Percentiles rank a stretch among this genome's conserved stretches.
Evolutionary conservation across 768 basidiomycete species (phyloP).

Genomic region (Mrakia frigida): DNA sequence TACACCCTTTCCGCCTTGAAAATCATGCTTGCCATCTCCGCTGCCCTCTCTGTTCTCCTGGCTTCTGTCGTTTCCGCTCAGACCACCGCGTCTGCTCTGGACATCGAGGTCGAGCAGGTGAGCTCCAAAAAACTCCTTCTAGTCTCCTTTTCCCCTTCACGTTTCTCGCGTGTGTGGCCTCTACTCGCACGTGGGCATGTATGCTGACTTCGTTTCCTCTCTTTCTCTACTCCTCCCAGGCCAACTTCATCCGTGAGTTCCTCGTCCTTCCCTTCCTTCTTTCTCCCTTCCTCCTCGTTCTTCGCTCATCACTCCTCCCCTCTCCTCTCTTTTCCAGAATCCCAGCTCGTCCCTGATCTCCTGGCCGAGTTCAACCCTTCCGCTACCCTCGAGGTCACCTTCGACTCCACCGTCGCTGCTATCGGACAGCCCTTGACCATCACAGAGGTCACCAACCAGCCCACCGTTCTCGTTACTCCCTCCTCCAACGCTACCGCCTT

Average conservation of each 20-base stretch:
- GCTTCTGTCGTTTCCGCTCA: conserved; percentile 52
- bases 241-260: conserved; percentile 55
- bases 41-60: conserved; percentile 41
- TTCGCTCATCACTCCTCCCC: background rate
- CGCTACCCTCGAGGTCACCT: conserved; percentile 57
- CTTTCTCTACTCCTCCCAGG: conserved; percentile 37
- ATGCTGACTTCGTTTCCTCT: background rate
- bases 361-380: conserved; percentile 58
- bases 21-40: conserved; percentile 35
- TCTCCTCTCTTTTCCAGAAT: conserved; percentile 33
- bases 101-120: conserved; percentile 55
- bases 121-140: conserved; percentile 2
- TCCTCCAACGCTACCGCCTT: conserved; percentile 52
- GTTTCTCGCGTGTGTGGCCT: too few species aligned
- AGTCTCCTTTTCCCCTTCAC: background rate
- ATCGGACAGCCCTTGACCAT: conserved; percentile 59
- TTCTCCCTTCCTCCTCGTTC: conserved; percentile 47
- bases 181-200: background rate
- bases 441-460: conserved; percentile 49
- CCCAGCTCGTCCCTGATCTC: conserved; percentile 57
- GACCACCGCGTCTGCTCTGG: conserved; percentile 46
- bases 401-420: conserved; percentile 47
- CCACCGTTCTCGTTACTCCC: conserved; percentile 8
- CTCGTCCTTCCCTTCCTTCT: background rate
- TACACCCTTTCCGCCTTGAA: background rate